Evolutionary conservation across 768 basidiomycete genomes (phyloP), one percentile per base, ranked within the genome.

Genomic region (Gymnopilus junonius): DNA sequence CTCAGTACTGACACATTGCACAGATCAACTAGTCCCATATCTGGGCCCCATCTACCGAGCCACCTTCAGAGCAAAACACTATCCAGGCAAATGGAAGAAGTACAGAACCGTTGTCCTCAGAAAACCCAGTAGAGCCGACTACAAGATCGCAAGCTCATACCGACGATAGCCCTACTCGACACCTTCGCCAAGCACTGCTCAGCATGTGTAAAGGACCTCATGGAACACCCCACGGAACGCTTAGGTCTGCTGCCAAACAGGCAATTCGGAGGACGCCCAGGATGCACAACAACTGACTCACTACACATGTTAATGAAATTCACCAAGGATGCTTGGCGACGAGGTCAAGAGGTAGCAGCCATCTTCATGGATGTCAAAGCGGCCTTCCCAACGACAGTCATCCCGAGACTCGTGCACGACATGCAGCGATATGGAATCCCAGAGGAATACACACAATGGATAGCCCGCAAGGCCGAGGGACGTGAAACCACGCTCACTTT

Each of bases 291-390:
- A 0, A 75, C 72, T 0, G 78, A 83, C 64, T 72, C 78, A 0
- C 53, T 80, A 3, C 71, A 76, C 54, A 45, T 72, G 1, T 65
- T 82, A 0, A 70, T 77, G 14, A 62, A 76, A 8, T 73, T 68
- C 17, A 71, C 81, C 27, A 76, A 81, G 42, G 71, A 75, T 3
- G 75, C 78, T 0, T 83, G 81, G 81, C 31, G 74, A 0, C 46
- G 62, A 5, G 55, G 65, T 0, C 71, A 78, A 17, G 81, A 80
- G 0, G 78, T 68, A 0, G 71, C 71, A 0, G 70, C 70, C 0
- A 72, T 82, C 0, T 82, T 79, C 65, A 69, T 82, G 2, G 82
- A 84, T 62, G 74, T 84, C 2, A 70, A 81, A 65, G 81, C 75
- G 0, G 81, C 82, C 0, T 84, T 82, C 63, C 81, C 78, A 0